Conservation (phyloP, 1,284 basidiomycete genomes). For the Testicularia cyperi region DNA sequence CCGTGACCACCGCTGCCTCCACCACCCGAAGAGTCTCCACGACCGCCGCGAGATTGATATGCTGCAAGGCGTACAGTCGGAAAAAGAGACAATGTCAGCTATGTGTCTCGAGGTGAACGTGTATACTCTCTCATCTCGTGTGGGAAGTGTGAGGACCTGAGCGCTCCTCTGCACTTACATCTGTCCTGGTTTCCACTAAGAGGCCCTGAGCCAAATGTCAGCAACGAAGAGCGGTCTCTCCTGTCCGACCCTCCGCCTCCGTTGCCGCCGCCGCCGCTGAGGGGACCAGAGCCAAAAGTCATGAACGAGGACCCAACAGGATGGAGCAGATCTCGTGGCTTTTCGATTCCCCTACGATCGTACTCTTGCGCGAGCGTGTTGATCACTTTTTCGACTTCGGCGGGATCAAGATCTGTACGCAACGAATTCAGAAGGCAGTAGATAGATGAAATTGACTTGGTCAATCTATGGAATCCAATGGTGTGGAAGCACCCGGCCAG, state of each 20-base stretch:
- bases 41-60: no score
- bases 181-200: no score
- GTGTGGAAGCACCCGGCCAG: not conserved
- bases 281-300: slow-evolving; percentile 39
- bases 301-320: slow-evolving; percentile 35
- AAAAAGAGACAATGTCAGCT: no score
- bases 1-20: no score
- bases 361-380: slow-evolving; percentile 92
- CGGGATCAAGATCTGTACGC: slow-evolving; percentile 78
- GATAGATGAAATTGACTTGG: no score
- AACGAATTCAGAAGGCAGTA: not conserved
- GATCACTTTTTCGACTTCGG: slow-evolving; percentile 92
- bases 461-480: not conserved
- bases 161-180: no score
- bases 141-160: no score
- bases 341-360: slow-evolving; percentile 63
- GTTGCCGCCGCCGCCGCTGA: slow-evolving; percentile 17
- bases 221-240: slow-evolving; percentile 1
- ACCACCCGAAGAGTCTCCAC: no score
- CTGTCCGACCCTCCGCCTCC: slow-evolving; percentile 2
- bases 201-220: no score
- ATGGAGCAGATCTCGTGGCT: slow-evolving; percentile 42
- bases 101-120: no score
- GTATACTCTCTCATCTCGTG: no score
- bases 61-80: no score